Evolutionary conservation across 1,139 yeast genomes (phyloP).

Genomic region (Nakaseomyces delphensis): DNA sequence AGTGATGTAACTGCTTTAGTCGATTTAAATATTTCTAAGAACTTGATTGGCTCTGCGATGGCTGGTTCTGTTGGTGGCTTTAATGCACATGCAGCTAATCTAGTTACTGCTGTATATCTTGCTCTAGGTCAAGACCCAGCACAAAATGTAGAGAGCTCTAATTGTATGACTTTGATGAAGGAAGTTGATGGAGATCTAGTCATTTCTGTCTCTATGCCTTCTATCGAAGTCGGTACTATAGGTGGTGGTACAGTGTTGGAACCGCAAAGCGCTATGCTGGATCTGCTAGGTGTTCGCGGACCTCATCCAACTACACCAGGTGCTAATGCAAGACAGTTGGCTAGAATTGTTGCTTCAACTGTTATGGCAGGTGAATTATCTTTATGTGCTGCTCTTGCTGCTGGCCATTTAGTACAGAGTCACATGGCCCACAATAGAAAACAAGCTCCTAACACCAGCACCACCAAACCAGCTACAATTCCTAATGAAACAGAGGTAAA

Average conservation of each 20-base stretch:
- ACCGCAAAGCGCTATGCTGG: conserved; percentile 96
- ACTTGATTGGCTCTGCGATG: conserved; percentile 93
- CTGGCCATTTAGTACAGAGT: conserved; percentile 91
- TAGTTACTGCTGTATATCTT: conserved; percentile 84
- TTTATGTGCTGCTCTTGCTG: conserved; percentile 35
- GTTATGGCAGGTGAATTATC: conserved; percentile 96
- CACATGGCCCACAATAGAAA: conserved; percentile 82
- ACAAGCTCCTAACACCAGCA: conserved; percentile 19
- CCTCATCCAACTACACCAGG: conserved; percentile 95
- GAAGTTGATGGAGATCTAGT: conserved; percentile 74
- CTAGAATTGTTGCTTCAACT: conserved; percentile 89
- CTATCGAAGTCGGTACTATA: conserved; percentile 96
- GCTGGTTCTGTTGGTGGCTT: conserved; percentile 98
- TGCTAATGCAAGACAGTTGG: conserved; percentile 87
- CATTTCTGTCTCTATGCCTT: conserved; percentile 96
- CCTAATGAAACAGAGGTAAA: conserved; percentile 36
- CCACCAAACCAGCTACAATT: conserved; percentile 11
- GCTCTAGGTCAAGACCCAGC: conserved; percentile 99
- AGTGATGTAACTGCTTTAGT: conserved; percentile 90
- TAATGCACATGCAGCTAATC: conserved; percentile 95
- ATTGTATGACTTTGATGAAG: conserved; percentile 93
- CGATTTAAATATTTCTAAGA: conserved; percentile 79
- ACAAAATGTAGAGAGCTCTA: conserved; percentile 93
- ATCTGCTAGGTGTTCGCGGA: conserved; percentile 87
- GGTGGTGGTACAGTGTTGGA: conserved; percentile 98